Conservation (phyloP, 345 rosid species). For the Gossypium thurberi region DNA sequence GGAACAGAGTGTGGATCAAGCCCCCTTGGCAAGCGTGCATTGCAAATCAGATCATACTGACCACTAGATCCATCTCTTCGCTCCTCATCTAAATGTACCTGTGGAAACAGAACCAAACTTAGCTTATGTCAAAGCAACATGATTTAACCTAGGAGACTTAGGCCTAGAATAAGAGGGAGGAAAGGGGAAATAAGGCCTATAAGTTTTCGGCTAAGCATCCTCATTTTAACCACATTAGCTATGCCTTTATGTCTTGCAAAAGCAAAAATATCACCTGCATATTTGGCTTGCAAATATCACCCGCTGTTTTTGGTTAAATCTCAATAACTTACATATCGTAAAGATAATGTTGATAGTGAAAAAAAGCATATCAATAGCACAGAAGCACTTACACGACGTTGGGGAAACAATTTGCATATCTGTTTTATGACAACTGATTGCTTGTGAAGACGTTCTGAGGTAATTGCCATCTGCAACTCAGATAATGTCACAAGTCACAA, state of each 20-base stretch:
- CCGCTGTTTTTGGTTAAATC: background rate
- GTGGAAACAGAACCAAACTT: slow-evolving; percentile 6
- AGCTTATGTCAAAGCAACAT: slow-evolving; percentile 6
- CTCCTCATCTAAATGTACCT: slow-evolving; percentile 69
- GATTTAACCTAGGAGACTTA: background rate
- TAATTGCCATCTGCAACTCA: slow-evolving; percentile 70
- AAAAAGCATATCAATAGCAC: slow-evolving; percentile 2
- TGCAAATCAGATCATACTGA: slow-evolving; percentile 67
- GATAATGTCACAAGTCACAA: slow-evolving; percentile 8
- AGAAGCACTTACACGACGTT: slow-evolving; percentile 53
- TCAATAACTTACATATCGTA: background rate
- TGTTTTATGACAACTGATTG: slow-evolving; percentile 82
- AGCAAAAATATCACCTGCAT: background rate
- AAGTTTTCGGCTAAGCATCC: background rate
- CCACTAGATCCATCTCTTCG: slow-evolving; percentile 44
- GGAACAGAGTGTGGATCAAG: slow-evolving; percentile 95
- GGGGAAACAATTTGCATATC: slow-evolving; percentile 86
- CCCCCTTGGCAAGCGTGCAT: slow-evolving; percentile 83
- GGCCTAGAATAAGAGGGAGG: background rate
- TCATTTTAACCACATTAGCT: background rate
- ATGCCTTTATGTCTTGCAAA: background rate
- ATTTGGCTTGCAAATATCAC: background rate
- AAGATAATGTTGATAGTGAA: background rate
- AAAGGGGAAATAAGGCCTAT: background rate
- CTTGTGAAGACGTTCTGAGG: slow-evolving; percentile 83